phyloP scores from a whole-genome alignment of 2,329 filamentous ascomycete genomes.

The Fusarium austroafricanum region DNA sequence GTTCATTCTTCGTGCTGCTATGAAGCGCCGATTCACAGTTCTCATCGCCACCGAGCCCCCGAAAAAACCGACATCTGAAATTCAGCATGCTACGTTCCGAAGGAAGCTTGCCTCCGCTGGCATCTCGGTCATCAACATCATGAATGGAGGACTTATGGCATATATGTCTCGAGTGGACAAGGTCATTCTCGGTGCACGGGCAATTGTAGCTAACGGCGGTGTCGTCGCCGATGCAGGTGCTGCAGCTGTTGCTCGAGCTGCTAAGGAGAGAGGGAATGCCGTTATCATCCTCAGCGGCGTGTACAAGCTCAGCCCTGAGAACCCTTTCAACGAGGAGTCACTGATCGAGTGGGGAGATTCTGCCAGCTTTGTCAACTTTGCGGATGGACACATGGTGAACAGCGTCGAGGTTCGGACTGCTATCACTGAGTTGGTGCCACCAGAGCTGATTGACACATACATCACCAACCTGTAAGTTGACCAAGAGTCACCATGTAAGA shows the following conservation, averaged over 20 bases:
- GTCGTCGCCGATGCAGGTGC: conserved; percentile 88
- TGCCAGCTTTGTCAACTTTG: conserved; percentile 78
- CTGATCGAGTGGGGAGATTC: conserved; percentile 90
- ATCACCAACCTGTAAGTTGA: conserved; percentile 78
- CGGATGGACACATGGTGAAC: conserved; percentile 82
- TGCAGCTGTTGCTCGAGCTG: conserved; percentile 83
- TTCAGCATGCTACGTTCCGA: conserved; percentile 68
- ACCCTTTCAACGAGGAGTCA: conserved; percentile 83
- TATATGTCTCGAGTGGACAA: conserved; percentile 97
- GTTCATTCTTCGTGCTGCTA: conserved; percentile 87
- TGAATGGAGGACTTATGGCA: conserved; percentile 87
- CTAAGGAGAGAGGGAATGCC: conserved; percentile 82
- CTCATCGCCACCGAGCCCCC: conserved; percentile 78
- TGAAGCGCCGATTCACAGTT: conserved; percentile 92
- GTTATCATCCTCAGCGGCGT: conserved; percentile 92
- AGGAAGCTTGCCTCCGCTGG: conserved; percentile 83
- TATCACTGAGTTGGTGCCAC: conserved; percentile 83
- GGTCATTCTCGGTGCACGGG: conserved; percentile 89
- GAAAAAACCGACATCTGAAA: conserved; percentile 52
- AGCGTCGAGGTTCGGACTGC: conserved; percentile 83
- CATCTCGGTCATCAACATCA: conserved; percentile 84
- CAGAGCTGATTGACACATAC: conserved; percentile 81
- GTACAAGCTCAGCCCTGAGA: conserved; percentile 93
- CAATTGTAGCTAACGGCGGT: conserved; percentile 88
- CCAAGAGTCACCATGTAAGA: not conserved